Conservation (phyloP, 768 basidiomycete species). For the Amanita thiersii region DNA sequence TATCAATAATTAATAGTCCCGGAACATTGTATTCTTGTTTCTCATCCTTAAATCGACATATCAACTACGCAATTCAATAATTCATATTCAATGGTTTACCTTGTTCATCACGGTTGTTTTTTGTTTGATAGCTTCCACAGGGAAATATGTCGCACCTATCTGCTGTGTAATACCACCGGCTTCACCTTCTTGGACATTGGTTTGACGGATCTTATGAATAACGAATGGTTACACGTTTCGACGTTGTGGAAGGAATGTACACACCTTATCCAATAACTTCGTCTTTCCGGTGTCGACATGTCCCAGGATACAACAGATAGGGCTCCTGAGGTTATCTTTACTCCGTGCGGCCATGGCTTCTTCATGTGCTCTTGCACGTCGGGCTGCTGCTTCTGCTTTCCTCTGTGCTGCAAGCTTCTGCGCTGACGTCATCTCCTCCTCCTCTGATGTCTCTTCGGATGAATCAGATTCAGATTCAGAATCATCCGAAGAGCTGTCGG, state of each 20-base stretch:
- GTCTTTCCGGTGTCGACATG: conserved; percentile 99
- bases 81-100: conserved; percentile 27
- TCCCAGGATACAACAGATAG: conserved; percentile 97
- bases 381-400: conserved; percentile 81
- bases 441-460: conserved; percentile 40
- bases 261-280: conserved; percentile 90
- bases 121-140: conserved; percentile 84
- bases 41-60: conserved; percentile 44
- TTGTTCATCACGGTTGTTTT: conserved; percentile 94
- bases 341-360: conserved; percentile 79
- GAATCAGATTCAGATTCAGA: conserved; percentile 45
- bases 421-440: conserved; percentile 58
- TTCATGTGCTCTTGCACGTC: conserved; percentile 71
- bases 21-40: conserved; percentile 92
- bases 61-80: not conserved
- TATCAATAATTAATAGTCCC: conserved; percentile 93
- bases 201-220: conserved; percentile 84
- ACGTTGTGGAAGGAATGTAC: conserved; percentile 2
- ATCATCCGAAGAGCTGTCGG: conserved; percentile 24
- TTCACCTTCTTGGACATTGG: conserved; percentile 98
- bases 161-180: conserved; percentile 99
- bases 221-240: conserved; percentile 2
- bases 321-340: conserved; percentile 88
- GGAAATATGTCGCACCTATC: conserved; percentile 99
- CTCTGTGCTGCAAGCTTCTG: conserved; percentile 62